These are phyloP conservation scores for Trypanosoma cruzi DNA, from an alignment of 208 protist species.

Conservation along the genomic window DNA sequence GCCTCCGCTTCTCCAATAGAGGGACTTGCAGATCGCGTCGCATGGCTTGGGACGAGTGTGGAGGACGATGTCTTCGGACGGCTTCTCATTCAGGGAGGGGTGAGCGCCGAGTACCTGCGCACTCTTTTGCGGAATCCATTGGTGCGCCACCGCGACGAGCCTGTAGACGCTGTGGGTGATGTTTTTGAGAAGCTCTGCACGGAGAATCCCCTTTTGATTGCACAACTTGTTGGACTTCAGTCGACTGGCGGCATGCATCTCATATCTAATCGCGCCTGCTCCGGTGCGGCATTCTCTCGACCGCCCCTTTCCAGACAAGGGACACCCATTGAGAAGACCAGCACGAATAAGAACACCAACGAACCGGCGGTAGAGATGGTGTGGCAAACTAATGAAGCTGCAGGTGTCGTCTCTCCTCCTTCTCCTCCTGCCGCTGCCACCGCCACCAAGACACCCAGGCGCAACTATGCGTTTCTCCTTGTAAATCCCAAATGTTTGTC, in stretches of 20 bases:
- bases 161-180: conserved; percentile 27
- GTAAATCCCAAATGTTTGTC: conserved; percentile 30
- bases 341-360: neutral
- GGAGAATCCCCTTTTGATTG: conserved; percentile 28
- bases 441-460: too few species aligned
- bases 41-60: conserved; percentile 56
- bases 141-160: conserved; percentile 39
- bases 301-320: too few species aligned
- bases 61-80: conserved; percentile 73
- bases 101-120: conserved; percentile 44
- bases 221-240: conserved; percentile 32
- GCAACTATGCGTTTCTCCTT: conserved; percentile 45
- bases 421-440: neutral
- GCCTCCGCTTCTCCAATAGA: conserved; percentile 73
- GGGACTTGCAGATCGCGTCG: conserved; percentile 77
- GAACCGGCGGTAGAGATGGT: neutral
- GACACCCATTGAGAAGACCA: neutral
- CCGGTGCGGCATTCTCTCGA: neutral
- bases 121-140: conserved; percentile 49
- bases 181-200: conserved; percentile 42
- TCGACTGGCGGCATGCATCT: conserved; percentile 28
- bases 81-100: conserved; percentile 58
- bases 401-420: neutral
- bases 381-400: neutral
- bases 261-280: neutral